Evolutionary conservation across 139 green algal species (phyloP).

Genomic region (Picochlorum sp.): DNA sequence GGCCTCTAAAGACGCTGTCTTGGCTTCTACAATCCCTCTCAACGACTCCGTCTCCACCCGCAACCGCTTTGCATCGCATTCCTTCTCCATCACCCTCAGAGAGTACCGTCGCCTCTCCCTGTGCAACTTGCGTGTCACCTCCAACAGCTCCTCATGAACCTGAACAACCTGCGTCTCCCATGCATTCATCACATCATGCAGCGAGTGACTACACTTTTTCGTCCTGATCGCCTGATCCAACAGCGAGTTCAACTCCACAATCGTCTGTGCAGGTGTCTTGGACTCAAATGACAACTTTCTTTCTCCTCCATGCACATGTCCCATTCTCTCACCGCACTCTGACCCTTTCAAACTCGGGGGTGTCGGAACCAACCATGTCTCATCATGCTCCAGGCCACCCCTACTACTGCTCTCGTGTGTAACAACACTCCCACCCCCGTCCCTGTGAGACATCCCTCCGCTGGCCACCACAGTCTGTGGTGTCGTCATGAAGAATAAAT

Average conservation of each 20-base stretch:
- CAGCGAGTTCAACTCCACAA: not conserved
- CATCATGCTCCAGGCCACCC: not conserved
- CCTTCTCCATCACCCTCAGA: conserved; percentile 8
- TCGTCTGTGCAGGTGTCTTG: not conserved
- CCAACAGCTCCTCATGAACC: conserved; percentile 1
- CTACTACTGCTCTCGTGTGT: no score
- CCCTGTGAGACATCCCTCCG: no score
- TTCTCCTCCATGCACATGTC: not conserved
- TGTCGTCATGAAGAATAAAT: no score
- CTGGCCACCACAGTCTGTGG: no score
- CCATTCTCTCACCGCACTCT: not conserved
- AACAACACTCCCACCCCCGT: no score
- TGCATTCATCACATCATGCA: conserved; percentile 7
- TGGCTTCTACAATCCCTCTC: not conserved
- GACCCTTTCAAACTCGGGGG: not conserved
- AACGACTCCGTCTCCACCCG: not conserved
- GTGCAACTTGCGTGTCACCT: not conserved
- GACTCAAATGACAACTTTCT: not conserved
- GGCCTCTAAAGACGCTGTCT: not conserved
- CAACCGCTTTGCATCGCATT: conserved; percentile 2
- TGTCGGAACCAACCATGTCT: not conserved
- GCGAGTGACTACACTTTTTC: not conserved
- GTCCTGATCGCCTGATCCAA: conserved; percentile 1
- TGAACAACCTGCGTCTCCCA: not conserved
- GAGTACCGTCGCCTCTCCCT: not conserved